These are phyloP conservation scores for Gloeostereum incarnatum DNA, from an alignment of 768 basidiomycete species.

Conservation along the genomic window DNA sequence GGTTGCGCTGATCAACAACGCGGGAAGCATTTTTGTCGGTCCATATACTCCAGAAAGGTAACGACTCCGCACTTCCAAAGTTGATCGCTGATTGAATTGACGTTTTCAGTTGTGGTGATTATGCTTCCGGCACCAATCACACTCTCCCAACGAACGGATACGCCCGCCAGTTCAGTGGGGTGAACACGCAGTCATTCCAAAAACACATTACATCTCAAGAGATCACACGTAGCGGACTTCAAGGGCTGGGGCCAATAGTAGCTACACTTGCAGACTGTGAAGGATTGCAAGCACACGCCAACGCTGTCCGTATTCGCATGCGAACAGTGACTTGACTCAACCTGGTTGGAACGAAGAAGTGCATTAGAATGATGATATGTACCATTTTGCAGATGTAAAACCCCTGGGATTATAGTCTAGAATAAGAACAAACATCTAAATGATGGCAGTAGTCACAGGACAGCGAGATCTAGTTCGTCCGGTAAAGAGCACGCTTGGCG, in stretches of 20 bases:
- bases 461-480: conserved; percentile 68
- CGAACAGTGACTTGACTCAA: conserved; percentile 6
- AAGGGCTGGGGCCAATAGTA: conserved; percentile 77
- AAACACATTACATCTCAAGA: conserved; percentile 99
- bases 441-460: not conserved
- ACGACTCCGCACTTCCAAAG: conserved; percentile 8
- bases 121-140: conserved; percentile 98
- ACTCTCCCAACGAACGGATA: conserved; percentile 95
- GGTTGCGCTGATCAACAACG: conserved; percentile 72
- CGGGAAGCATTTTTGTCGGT: conserved; percentile 95
- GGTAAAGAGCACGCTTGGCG: conserved; percentile 86
- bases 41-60: conserved; percentile 94
- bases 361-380: too few species aligned
- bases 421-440: not conserved
- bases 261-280: conserved; percentile 90
- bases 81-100: conserved; percentile 5
- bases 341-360: conserved; percentile 4
- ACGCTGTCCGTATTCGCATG: conserved; percentile 87
- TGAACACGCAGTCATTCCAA: conserved; percentile 95
- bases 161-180: conserved; percentile 96
- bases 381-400: too few species aligned
- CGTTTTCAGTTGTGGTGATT: conserved; percentile 98
- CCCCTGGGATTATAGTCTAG: not conserved
- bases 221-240: conserved; percentile 70
- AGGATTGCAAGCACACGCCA: conserved; percentile 90